Evolutionary conservation across 2,329 filamentous ascomycete species (phyloP).

Genomic region (Cladosporium sp.): DNA sequence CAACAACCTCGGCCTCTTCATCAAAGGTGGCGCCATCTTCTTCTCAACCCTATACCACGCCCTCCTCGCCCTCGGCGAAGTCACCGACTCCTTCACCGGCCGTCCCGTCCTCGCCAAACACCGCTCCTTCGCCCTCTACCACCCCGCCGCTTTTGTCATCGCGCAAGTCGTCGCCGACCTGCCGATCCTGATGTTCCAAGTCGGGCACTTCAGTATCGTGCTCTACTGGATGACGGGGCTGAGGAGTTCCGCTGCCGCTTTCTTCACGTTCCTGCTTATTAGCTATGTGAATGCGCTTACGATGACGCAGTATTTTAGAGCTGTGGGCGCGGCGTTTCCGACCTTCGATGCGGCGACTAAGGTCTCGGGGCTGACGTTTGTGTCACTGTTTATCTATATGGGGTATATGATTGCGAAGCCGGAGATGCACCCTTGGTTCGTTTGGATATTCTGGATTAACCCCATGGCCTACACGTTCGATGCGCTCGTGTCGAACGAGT

Average conservation of each 20-base stretch:
- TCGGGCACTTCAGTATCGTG: constrained; percentile 59
- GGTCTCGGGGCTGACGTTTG: constrained; percentile 35
- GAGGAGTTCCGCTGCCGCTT: constrained; percentile 52
- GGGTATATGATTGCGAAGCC: constrained; percentile 37
- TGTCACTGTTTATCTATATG: constrained; percentile 11
- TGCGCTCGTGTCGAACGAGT: constrained; percentile 54
- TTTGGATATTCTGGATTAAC: constrained; percentile 8
- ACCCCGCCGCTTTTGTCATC: constrained; percentile 47
- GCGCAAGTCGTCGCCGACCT: constrained; percentile 55
- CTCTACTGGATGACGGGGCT: constrained; percentile 67
- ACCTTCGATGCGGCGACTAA: constrained; percentile 37
- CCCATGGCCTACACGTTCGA: constrained; percentile 35
- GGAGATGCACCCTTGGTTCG: constrained; percentile 27
- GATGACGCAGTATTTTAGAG: constrained; percentile 49
- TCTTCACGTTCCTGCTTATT: constrained; percentile 65
- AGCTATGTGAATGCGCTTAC: constrained; percentile 50
- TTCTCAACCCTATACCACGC: constrained; percentile 65
- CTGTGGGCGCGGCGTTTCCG: constrained; percentile 40
- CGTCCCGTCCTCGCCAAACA: constrained; percentile 51
- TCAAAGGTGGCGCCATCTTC: constrained; percentile 66
- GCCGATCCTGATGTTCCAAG: constrained; percentile 60
- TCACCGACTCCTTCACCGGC: constrained; percentile 55
- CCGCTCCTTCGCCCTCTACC: constrained; percentile 43
- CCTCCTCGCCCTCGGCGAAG: constrained; percentile 66
- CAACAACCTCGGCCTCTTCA: constrained; percentile 62